These are phyloP conservation scores for Knoxdaviesia capensis DNA, from an alignment of 2,329 filamentous ascomycete species.

Conservation along the genomic window DNA sequence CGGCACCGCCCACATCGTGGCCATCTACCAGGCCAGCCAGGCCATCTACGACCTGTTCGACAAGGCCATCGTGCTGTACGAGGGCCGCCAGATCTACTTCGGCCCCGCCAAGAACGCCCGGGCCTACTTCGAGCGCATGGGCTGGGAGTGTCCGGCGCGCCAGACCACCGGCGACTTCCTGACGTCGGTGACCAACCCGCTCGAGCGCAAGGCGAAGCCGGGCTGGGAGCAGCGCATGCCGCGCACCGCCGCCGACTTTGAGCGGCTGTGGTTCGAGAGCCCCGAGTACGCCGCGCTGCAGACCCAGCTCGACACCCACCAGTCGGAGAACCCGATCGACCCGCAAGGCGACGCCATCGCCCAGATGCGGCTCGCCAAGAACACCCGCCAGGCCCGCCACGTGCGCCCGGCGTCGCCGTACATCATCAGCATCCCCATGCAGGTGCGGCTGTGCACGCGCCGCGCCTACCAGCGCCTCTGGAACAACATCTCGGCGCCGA, in stretches of 20 bases:
- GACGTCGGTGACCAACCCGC: constrained; percentile 45
- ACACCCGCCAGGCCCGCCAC: constrained; percentile 28
- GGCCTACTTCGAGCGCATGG: constrained; percentile 45
- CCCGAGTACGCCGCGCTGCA: constrained; percentile 20
- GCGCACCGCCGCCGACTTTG: constrained; percentile 51
- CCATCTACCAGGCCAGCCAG: constrained; percentile 54
- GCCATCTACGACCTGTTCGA: constrained; percentile 55
- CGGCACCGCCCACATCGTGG: constrained; percentile 40
- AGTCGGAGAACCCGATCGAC: constrained; percentile 22
- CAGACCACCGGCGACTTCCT: constrained; percentile 53
- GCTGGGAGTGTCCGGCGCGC: constrained; percentile 44
- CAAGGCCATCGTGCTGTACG: constrained; percentile 54
- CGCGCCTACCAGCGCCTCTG: constrained; percentile 30
- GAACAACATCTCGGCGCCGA: constrained; percentile 27
- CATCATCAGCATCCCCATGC: constrained; percentile 32
- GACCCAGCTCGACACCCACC: constrained; percentile 28
- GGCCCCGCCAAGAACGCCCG: constrained; percentile 40
- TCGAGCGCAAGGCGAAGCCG: constrained; percentile 30
- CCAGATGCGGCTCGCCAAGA: constrained; percentile 25
- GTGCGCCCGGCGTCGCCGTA: constrained; percentile 34
- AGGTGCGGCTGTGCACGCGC: constrained; percentile 28
- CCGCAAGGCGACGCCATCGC: constrained; percentile 17
- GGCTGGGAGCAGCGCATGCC: constrained; percentile 44
- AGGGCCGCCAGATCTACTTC: constrained; percentile 61
- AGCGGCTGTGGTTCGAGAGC: constrained; percentile 22